A percentile compares a stretch with the other conserved stretches of the same genome.
phyloP scores from a whole-genome alignment of 1,139 yeast genomes.

The Candida neerlandica region DNA sequence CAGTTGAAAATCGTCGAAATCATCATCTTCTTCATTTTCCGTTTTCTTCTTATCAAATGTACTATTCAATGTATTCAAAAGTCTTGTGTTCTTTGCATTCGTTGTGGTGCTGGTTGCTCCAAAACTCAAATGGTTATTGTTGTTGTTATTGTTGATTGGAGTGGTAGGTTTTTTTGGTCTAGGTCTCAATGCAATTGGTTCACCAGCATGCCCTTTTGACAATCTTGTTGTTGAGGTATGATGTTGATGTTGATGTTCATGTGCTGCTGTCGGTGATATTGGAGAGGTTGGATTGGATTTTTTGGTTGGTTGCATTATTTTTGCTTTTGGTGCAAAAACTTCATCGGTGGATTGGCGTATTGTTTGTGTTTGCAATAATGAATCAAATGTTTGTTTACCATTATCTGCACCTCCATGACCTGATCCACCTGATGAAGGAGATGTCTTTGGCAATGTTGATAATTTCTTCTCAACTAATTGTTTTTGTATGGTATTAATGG shows the following conservation, averaged over 20 bases:
- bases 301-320: slow-evolving; percentile 18
- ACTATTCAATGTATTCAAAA: slow-evolving; percentile 26
- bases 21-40: slow-evolving; percentile 26
- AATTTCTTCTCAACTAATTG: slow-evolving; percentile 32
- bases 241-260: background rate
- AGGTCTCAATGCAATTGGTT: slow-evolving; percentile 5
- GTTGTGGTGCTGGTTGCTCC: slow-evolving; percentile 25
- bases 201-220: slow-evolving; percentile 1
- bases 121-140: slow-evolving; percentile 21
- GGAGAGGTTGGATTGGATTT: slow-evolving; percentile 5
- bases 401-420: slow-evolving; percentile 2
- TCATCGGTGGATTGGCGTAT: slow-evolving; percentile 22
- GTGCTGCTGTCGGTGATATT: background rate
- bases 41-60: slow-evolving; percentile 18
- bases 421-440: slow-evolving; percentile 15
- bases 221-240: background rate
- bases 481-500: slow-evolving; percentile 32
- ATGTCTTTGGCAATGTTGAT: slow-evolving; percentile 24
- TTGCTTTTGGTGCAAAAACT: slow-evolving; percentile 15
- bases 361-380: slow-evolving; percentile 37
- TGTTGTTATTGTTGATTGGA: slow-evolving; percentile 8
- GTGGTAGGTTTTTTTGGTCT: slow-evolving; percentile 4
- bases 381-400: slow-evolving; percentile 25
- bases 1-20: slow-evolving; percentile 35
- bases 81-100: slow-evolving; percentile 19